Base-by-base conservation (phyloP, 805 yeast genomes). In the Lipomyces japonicus region DNA sequence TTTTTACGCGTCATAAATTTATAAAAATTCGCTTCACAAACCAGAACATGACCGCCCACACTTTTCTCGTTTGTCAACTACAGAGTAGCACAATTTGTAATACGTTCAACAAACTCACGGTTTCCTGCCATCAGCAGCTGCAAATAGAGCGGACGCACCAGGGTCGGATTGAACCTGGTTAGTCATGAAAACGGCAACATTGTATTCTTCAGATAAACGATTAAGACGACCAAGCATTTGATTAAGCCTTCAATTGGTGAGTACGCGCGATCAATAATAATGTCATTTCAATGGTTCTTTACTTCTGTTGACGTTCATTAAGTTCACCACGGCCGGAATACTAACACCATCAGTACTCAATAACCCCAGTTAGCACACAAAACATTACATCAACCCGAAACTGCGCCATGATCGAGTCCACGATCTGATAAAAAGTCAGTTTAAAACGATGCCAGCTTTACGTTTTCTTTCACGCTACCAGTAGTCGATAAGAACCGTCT, bases 111-210 rank as follows among this genome's bases (percentile, higher is more conserved):
- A 7, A 19, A 61, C 71, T 55, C 52, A 69, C 53, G 93, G 91
- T 65, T 85, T 85, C 60, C 88, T 78, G 4, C 91, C 90, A 67
- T 85, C 91, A 6, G 88, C 89, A 45, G 86, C 76, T 26, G 84
- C 88, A 77, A 85, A 84, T 21, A 81, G 70, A 0, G 89, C 82
- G 58, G 82, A 78, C 1, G 91, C 93, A 53, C 89, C 91, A 4
- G 89, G 91, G 64, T 85, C 91, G 5, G 89, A 84, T 55, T 84
- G 91, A 14, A 84, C 60, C 64, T 84, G 91, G 59, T 84, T 84
- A 1, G 82, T 79, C 70, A 84, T 77, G 46, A 84, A 81, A 0
- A 84, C 84, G 0, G 91, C 91, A 44, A 83, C 73, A 46, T 86
- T 86, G 65, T 79, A 84, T 62, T 84, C 91, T 62, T 84, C 91